Evolutionary conservation across 257 asterid species (phyloP), one percentile per base, ranked within the genome.

Genomic region (Fraxinus excelsior): DNA sequence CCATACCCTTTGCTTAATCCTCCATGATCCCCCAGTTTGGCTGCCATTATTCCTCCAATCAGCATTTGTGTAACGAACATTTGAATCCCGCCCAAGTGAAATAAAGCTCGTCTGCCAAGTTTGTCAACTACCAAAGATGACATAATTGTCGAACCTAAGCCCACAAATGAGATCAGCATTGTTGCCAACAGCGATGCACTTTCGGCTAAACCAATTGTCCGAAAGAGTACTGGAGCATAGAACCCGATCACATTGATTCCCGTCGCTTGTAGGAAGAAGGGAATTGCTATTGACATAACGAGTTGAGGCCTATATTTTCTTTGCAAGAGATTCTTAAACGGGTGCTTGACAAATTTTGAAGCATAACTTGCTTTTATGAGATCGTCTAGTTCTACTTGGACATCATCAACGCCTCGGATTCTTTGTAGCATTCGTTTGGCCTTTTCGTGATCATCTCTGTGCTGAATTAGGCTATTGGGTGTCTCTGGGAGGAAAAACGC

Each of bases 241-340:
- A 91, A 91, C 0, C 84, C 79, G 29, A 90, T 83, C 44, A 88
- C 91, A 31, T 87, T 87, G 82, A 91, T 91, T 58, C 96, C 96
- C 0, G 94, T 90, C 0, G 86, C 70, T 21, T 86, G 90, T 44
- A 87, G 94, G 74, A 89, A 89, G 67, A 87, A 84, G 2, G 96
- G 96, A 44, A 91, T 83, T 13, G 84, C 79, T 3, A 91, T 38
- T 0, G 96, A 85, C 96, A 91, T 89, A 10, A 84, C 84, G 1
- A 91, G 64, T 14, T 91, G 94, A 16, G 96, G 94, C 76, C 91
- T 65, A 38, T 87, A 89, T 58, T 83, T 74, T 35, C 81, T 70
- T 12, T 46, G 60, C 0, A 81, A 1, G 2, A 91, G 76, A 42
- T 82, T 83, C 56, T 29, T 67, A 31, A 76, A 87, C 0, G 96